Evolutionary conservation across 208 protist species (phyloP).

Genomic region (Trypanosoma lewisi): DNA sequence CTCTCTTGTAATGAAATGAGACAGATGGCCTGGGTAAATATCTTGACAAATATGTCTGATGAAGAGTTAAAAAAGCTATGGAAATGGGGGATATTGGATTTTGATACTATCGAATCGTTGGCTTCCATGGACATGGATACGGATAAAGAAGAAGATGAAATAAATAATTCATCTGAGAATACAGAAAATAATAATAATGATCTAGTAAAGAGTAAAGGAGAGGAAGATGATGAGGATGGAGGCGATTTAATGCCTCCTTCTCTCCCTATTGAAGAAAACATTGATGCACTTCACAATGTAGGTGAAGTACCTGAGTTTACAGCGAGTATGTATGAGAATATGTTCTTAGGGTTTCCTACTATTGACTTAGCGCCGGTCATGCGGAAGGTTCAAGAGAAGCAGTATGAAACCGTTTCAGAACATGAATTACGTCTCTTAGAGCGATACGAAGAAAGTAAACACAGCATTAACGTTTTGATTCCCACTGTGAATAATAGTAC

Average conservation of each 20-base stretch:
- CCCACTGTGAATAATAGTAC: not conserved
- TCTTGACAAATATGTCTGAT: conserved; percentile 42
- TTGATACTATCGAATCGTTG: conserved; percentile 27
- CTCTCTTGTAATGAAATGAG: conserved; percentile 20
- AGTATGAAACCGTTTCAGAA: conserved; percentile 52
- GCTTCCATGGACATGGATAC: not conserved
- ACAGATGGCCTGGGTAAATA: conserved; percentile 53
- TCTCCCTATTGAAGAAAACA: conserved; percentile 35
- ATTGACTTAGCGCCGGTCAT: conserved; percentile 61
- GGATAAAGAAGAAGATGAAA: not conserved
- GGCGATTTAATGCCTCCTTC: conserved; percentile 11
- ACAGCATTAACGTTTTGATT: conserved; percentile 5
- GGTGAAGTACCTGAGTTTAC: conserved; percentile 51
- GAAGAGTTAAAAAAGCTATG: conserved; percentile 48
- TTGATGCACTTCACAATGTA: conserved; percentile 30
- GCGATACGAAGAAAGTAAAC: conserved; percentile 49
- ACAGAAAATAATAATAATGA: too few relatives aligned
- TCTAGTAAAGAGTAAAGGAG: not conserved
- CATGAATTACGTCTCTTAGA: conserved; percentile 62
- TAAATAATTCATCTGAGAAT: not conserved
- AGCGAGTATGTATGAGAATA: conserved; percentile 14
- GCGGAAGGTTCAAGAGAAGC: conserved; percentile 43
- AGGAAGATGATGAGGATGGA: conserved; percentile 2
- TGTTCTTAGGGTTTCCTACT: conserved; percentile 30
- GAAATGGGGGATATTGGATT: conserved; percentile 48